Base-by-base conservation (phyloP, 177 flowering plant genomes). In the Vitis hybrid region DNA sequence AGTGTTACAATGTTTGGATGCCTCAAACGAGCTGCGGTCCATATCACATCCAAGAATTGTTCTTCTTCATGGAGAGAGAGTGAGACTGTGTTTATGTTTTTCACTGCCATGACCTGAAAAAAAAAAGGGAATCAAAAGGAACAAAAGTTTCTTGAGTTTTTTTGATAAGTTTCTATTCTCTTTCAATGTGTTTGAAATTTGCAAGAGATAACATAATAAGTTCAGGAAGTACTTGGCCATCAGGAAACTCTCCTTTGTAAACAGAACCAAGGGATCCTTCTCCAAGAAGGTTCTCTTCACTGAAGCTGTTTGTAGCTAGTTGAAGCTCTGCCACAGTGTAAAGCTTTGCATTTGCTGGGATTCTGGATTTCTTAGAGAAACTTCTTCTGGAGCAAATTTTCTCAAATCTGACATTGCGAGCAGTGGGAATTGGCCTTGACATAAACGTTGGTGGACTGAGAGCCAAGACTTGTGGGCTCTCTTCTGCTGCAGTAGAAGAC, bases 191-290 rank as follows among this genome's bases (percentile, higher is more conserved):
- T 14, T 52, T 6, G n/a, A 27, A 27, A 32, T 1, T 55, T 9
- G 15, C 48, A 60, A 48, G 48, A 59, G n/a, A 60, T 24, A 12
- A 49, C 32, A 11, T 1, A 55, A 13, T 46, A 13, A 46, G 60
- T 21, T 61, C 14, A 67, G 24, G 32, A 50, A 24, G 11, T 85
- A 91, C 98, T 67, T 79, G 84, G 70, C 92, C 95, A 80, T 90
- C 85, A 32, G 88, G 84, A 68, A 93, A 82, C 51, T 82, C 78
- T 13, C 90, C 95, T 82, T 74, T 91, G 74, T 84, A 90, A 68
- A 91, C 98, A 59, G 90, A 83, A 70, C 98, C 95, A 73, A 93
- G 90, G 53, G 97, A 88, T 68, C 95, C 98, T 72, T 87, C 87
- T 65, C 93, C 93, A 27, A 93, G 82, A 73, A 89, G 74, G 69